A percentile compares a stretch with the other conserved stretches of the same genome.
phyloP scores from a whole-genome alignment of 2,329 filamentous ascomycete genomes.

The Colletotrichum sp. region DNA sequence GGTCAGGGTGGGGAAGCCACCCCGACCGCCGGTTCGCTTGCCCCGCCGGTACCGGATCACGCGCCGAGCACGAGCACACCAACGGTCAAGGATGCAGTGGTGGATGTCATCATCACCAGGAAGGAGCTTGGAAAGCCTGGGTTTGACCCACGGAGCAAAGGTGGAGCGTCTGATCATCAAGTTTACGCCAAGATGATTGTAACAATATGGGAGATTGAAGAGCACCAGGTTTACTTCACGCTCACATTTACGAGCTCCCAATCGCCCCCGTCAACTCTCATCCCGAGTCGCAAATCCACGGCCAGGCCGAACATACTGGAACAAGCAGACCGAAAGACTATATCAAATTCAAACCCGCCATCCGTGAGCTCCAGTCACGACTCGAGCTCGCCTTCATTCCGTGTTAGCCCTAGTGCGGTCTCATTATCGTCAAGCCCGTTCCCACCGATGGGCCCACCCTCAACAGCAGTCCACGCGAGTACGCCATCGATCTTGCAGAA shows the following conservation, averaged over 20 bases:
- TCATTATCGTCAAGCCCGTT: constrained; percentile 63
- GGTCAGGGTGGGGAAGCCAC: constrained; percentile 35
- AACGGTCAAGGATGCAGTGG: constrained; percentile 60
- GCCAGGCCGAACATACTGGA: constrained; percentile 45
- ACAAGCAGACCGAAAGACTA: constrained; percentile 49
- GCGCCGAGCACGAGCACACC: constrained; percentile 28
- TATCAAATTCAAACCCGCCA: constrained; percentile 47
- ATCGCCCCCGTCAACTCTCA: constrained; percentile 35
- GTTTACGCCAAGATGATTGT: constrained; percentile 77
- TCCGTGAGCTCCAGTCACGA: constrained; percentile 52
- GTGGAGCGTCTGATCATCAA: constrained; percentile 41
- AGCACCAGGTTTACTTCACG: constrained; percentile 72
- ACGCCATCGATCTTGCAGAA: constrained; percentile 74
- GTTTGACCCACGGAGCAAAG: constrained; percentile 35
- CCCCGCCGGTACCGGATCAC: constrained; percentile 20
- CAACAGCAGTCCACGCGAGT: constrained; percentile 55
- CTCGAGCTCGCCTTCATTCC: constrained; percentile 50
- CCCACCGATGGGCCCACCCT: constrained; percentile 70
- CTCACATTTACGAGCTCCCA: constrained; percentile 73
- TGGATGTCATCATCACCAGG: constrained; percentile 70
- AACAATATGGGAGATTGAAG: constrained; percentile 73
- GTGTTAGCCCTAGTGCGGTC: constrained; percentile 54
- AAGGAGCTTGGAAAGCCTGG: constrained; percentile 45
- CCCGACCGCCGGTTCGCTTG: constrained; percentile 34
- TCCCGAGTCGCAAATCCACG: constrained; percentile 39